A percentile compares a stretch with the other conserved stretches of the same genome.
Evolutionary conservation across 768 basidiomycete genomes (phyloP).

Genomic region (Neoboletus magnificus): DNA sequence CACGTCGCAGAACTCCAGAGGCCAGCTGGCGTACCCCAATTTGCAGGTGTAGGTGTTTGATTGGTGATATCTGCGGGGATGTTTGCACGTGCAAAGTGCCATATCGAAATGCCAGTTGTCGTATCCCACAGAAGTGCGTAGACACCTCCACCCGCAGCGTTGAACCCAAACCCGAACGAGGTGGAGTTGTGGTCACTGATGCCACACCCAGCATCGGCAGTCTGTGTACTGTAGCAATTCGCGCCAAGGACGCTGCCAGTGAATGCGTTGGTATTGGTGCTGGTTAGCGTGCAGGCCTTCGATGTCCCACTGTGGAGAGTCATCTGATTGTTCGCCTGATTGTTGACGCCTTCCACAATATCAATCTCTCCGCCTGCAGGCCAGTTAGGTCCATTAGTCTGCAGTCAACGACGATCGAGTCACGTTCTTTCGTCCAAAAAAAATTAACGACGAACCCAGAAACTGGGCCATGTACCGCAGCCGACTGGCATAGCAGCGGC

Average conservation of each 20-base stretch:
- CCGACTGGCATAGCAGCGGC: conserved; percentile 69
- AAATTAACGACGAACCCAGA: conserved; percentile 35
- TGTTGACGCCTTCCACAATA: conserved; percentile 70
- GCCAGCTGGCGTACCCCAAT: conserved; percentile 53
- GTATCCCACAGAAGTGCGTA: conserved; percentile 55
- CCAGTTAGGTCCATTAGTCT: conserved; percentile 52
- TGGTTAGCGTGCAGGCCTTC: conserved; percentile 34
- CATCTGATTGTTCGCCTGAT: conserved; percentile 54
- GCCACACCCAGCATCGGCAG: conserved; percentile 48
- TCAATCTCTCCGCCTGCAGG: conserved; percentile 63
- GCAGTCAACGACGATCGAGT: background rate
- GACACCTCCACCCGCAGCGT: conserved; percentile 45
- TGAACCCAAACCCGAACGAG: conserved; percentile 42
- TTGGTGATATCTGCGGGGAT: conserved; percentile 52
- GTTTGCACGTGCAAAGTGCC: conserved; percentile 50
- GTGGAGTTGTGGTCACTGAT: conserved; percentile 39
- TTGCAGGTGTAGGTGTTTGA: conserved; percentile 42
- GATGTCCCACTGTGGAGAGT: conserved; percentile 56
- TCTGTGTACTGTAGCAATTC: conserved; percentile 39
- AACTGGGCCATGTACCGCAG: conserved; percentile 63
- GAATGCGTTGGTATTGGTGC: conserved; percentile 11
- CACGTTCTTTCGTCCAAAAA: background rate
- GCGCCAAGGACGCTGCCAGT: conserved; percentile 23
- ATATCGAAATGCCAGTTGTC: conserved; percentile 47
- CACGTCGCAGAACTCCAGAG: conserved; percentile 49